A percentile compares a stretch with the other conserved stretches of the same genome.
phyloP scores from a whole-genome alignment of 1,284 basidiomycete genomes.

The Cryptococcus deneoformans region DNA sequence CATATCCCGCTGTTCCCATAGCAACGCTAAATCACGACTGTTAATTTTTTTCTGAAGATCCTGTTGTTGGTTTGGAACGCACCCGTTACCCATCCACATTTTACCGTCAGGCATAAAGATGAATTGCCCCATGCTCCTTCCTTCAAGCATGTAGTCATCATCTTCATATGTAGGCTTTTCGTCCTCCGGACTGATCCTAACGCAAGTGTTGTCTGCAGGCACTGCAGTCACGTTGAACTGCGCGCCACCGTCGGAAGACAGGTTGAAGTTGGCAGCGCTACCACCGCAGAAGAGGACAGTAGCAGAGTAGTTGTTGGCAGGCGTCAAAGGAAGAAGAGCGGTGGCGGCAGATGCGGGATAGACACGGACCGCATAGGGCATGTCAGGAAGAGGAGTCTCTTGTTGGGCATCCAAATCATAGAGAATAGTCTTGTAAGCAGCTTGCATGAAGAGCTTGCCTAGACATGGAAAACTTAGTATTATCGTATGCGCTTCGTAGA shows the following conservation, averaged over 20 bases:
- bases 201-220: slow-evolving; percentile 48
- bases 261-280: slow-evolving; percentile 53
- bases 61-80: neutral
- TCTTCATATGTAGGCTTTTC: slow-evolving; percentile 56
- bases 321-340: slow-evolving; percentile 86
- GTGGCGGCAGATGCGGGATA: slow-evolving; percentile 89
- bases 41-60: slow-evolving; percentile 1
- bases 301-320: slow-evolving; percentile 80
- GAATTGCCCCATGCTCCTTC: slow-evolving; percentile 77
- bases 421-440: slow-evolving; percentile 51
- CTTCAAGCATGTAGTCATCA: slow-evolving; percentile 68
- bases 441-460: slow-evolving; percentile 65
- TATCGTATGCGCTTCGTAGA: neutral
- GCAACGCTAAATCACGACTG: slow-evolving; percentile 52
- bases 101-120: slow-evolving; percentile 49
- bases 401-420: slow-evolving; percentile 39
- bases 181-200: slow-evolving; percentile 74
- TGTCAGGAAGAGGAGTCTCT: slow-evolving; percentile 42
- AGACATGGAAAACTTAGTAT: neutral
- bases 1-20: slow-evolving; percentile 61
- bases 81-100: slow-evolving; percentile 60
- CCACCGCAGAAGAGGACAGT: slow-evolving; percentile 90
- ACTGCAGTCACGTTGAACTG: slow-evolving; percentile 46
- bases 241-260: slow-evolving; percentile 42
- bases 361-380: slow-evolving; percentile 66